These are phyloP conservation scores for Corniculantispora saksenae DNA, from an alignment of 2,329 filamentous ascomycete genomes.

Conservation along the genomic window DNA sequence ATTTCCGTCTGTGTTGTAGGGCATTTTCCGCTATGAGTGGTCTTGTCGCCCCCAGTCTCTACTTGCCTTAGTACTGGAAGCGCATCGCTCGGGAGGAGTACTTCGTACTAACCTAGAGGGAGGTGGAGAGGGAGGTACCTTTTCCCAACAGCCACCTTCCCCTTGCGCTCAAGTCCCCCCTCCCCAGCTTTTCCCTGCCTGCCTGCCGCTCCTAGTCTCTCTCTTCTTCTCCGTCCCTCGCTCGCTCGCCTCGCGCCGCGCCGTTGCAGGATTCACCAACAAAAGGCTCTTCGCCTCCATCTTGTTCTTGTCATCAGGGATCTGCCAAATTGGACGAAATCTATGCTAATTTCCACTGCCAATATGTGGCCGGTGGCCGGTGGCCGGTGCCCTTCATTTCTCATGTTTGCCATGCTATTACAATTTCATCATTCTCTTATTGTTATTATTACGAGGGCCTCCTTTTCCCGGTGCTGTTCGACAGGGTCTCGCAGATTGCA, in stretches of 20 bases:
- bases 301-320: constrained; percentile 14
- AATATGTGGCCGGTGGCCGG: not conserved
- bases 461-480: not conserved
- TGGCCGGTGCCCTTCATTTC: too few relatives aligned
- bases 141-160: too few relatives aligned
- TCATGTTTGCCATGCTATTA: not conserved
- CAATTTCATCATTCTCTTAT: not conserved
- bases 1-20: too few relatives aligned
- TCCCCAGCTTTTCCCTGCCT: constrained; percentile 1
- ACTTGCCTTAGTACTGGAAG: too few relatives aligned
- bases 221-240: not conserved
- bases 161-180: not conserved
- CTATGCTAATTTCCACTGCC: constrained; percentile 17
- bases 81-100: too few relatives aligned
- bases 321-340: constrained; percentile 1
- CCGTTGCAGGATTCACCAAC: not conserved
- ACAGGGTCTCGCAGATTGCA: constrained; percentile 6
- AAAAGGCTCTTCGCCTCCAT: constrained; percentile 10
- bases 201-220: not conserved
- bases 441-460: constrained; percentile 4
- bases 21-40: too few relatives aligned
- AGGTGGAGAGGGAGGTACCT: too few relatives aligned
- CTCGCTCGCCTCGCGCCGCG: not conserved
- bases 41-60: too few relatives aligned
- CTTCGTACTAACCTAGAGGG: too few relatives aligned